Percentiles rank a stretch among this genome's conserved stretches.
Conservation (phyloP, 2,329 filamentous ascomycete species). For the Paecilomyces sp. region DNA sequence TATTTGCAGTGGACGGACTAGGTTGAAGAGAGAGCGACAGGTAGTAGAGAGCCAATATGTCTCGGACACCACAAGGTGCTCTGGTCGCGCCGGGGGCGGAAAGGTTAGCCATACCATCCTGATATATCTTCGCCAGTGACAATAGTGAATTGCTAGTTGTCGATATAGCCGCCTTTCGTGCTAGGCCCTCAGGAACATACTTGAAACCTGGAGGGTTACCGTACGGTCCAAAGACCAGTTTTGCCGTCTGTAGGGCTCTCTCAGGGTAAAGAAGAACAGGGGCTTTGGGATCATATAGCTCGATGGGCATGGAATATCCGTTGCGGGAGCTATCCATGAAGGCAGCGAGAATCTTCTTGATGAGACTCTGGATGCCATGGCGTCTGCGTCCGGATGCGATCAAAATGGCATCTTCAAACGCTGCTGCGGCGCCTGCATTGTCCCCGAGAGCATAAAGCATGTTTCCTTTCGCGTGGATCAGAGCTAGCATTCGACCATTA, state of each 20-base stretch:
- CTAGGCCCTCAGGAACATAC: conserved; percentile 61
- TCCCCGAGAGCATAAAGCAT: conserved; percentile 90
- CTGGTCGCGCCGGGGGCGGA: conserved; percentile 49
- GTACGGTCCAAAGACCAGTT: conserved; percentile 68
- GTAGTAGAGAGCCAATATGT: conserved; percentile 93
- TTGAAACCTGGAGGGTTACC: conserved; percentile 75
- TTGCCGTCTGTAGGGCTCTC: conserved; percentile 73
- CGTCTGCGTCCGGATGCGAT: conserved; percentile 71
- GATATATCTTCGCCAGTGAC: conserved; percentile 94
- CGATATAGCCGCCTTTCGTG: conserved; percentile 73
- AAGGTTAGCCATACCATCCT: conserved; percentile 83
- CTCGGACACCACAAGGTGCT: conserved; percentile 70
- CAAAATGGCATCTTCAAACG: conserved; percentile 90
- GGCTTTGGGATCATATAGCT: conserved; percentile 34
- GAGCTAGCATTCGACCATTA: conserved; percentile 85
- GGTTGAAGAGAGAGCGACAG: conserved; percentile 89
- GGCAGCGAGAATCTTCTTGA: conserved; percentile 67
- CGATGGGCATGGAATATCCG: conserved; percentile 28
- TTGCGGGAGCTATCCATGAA: conserved; percentile 47
- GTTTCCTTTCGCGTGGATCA: conserved; percentile 97
- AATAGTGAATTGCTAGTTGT: conserved; percentile 94
- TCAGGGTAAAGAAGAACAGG: conserved; percentile 78
- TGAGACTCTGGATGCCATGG: conserved; percentile 67
- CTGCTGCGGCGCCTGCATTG: conserved; percentile 69
- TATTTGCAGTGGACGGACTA: conserved; percentile 95